Conservation (phyloP, 352 stramenopile species). For the Pythium periplocum region DNA sequence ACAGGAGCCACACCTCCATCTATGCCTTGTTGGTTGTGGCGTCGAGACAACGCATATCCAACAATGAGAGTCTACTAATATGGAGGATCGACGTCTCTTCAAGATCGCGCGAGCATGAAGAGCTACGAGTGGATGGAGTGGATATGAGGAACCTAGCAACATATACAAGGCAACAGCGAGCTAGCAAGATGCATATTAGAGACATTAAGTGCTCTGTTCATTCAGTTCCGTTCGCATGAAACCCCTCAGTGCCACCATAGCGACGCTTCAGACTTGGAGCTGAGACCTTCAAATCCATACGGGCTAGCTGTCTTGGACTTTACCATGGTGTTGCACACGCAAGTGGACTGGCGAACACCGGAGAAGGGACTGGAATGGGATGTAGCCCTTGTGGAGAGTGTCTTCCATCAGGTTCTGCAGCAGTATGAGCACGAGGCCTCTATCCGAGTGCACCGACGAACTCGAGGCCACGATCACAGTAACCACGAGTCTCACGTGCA, state of each 20-base stretch:
- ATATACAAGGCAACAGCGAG: no score
- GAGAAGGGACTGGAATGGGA: conserved; percentile 41
- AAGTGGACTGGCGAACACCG: conserved; percentile 49
- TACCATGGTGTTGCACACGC: conserved; percentile 32
- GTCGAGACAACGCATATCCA: no score
- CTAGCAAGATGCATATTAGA: no score
- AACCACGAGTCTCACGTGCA: neutral
- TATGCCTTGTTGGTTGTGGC: neutral
- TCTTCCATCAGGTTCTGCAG: conserved; percentile 39
- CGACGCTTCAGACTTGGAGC: no score
- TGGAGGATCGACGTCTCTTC: neutral
- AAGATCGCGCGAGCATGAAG: neutral
- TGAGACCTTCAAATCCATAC: no score
- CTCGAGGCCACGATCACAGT: neutral
- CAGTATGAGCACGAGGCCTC: conserved; percentile 14
- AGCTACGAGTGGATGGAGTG: no score
- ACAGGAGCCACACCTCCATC: conserved; percentile 54
- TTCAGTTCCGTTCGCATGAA: no score
- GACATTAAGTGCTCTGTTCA: no score
- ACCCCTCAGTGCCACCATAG: no score
- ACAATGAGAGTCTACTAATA: no score
- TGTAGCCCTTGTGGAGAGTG: conserved; percentile 40
- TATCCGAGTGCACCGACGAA: neutral
- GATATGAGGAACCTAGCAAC: no score
- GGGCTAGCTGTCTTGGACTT: no score